Base-by-base conservation (phyloP, 2,329 filamentous ascomycete genomes). In the Alternaria metachromatica region DNA sequence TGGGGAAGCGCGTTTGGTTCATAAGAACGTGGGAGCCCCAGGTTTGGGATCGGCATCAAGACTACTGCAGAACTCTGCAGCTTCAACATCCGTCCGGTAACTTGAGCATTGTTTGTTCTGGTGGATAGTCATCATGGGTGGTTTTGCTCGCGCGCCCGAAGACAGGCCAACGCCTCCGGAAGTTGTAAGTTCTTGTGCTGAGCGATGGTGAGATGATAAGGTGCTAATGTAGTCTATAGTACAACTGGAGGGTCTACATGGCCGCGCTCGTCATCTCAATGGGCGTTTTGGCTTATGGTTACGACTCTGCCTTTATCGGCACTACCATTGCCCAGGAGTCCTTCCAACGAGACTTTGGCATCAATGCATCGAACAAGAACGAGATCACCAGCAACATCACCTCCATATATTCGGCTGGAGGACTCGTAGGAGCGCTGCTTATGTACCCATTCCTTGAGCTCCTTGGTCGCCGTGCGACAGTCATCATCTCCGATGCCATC, bases 111-210 rank as follows among this genome's bases (percentile, higher is more conserved):
- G 20, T 53, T 41, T 53, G 28, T 53, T 30, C 13, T 23, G 10
- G 30, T 53, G 21, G 3, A 53, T 25, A 18, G 58, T 60, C 64
- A 74, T 44, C 41, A 80, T 78, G 74, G 77, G 73, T 48, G 79
- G 77, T 43, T 81, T 82, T 76, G 55, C 84, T 67, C 81, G 82
- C 55, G 84, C 84, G 41, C 82, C 84, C 41, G 86, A 87, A 72
- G 86, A 87, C 73, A 80, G 86, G 67, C 85, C 85, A 25, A 87
- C 85, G 65, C 86, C 86, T 20, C 80, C 82, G 62, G 84, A 86
- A 75, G 85, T 87, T 33, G 74, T 78, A 69, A 49, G 74, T 75
- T 45, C 33, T 41, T 15, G n/a, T 28, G 12, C 12, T 11, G 11
- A 21, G 41, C 18, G 5, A 12, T 57, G 26, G 33, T 7, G 20